Percentiles rank a stretch among this genome's conserved stretches.
Conservation (phyloP, 208 protist species). For the Trichomonas gallinae region DNA sequence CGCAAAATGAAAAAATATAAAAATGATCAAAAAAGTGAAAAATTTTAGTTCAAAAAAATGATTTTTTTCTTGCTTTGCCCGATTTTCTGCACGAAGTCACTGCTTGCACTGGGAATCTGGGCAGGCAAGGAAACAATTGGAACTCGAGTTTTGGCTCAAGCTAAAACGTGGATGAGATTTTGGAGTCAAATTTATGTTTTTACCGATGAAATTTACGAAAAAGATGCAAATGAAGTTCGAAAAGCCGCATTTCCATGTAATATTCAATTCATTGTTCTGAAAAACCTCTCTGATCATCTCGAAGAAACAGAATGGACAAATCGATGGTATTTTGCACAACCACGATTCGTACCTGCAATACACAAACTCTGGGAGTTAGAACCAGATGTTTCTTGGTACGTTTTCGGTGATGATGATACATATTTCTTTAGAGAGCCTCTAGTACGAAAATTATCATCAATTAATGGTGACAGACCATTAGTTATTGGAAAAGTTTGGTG, state of each 20-base stretch:
- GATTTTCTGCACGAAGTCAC: not conserved
- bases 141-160: not conserved
- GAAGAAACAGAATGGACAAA: not conserved
- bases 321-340: conserved; percentile 12
- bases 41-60: not conserved
- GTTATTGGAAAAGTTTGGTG: not conserved
- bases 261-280: not conserved
- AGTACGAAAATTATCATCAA: not conserved
- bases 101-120: not conserved
- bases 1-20: too few relatives aligned
- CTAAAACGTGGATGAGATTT: conserved; percentile 16
- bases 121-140: not conserved
- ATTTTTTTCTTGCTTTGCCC: not conserved
- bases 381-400: not conserved
- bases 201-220: not conserved
- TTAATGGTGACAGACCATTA: not conserved
- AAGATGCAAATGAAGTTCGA: not conserved
- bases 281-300: not conserved
- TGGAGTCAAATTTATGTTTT: not conserved
- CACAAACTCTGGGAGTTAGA: not conserved
- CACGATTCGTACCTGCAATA: not conserved
- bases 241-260: not conserved
- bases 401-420: conserved; percentile 22
- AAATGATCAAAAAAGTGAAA: too few relatives aligned
- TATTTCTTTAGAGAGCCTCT: not conserved